Evolutionary conservation across 345 rosid genomes (phyloP), one percentile per base, ranked within the genome.

Genomic region (Laguncularia racemosa): DNA sequence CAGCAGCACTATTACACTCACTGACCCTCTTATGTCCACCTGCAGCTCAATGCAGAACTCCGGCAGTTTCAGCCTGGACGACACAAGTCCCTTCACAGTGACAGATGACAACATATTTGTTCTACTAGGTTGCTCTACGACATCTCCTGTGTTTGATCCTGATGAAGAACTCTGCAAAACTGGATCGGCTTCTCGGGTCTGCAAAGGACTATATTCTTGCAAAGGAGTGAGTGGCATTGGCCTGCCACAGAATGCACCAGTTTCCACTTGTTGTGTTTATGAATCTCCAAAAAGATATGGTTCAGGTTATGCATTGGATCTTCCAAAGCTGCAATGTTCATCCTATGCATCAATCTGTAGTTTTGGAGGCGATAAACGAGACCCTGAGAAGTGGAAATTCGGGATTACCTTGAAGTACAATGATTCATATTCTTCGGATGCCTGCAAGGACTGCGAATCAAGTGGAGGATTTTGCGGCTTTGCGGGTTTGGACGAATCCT

Each of bases 401-500:
- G 91, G 91, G 46, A 71, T 79, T 52, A 70, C 79, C 21, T 63
- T 79, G 72, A 77, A 62, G 57, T 84, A 77, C 51, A 84, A 84
- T 44, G 76, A 68, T 61, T 71, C 86, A 2, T 69, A 72, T 45
- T 63, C 59, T 20, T 49, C 66, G 2, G 73, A 62, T 43, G 50
- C 64, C 4, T 84, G 91, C 68, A 65, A 71, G 64, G 70, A 81
- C 59, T 84, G 91, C 62, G 81, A 84, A 73, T 64, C 65, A 18
- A 84, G 84, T 67, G 84, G 84, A 11, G 91, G 91, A 12, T 59
- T 70, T 48, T 84, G 91, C 44, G 91, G 91, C 16, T 84, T 81
- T 64, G 45, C 76, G 16, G 91, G 77, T 46, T 67, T 74, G 50
- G 87, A 69, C 52, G 73, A 71, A 74, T 79, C 91, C 7, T 84